Evolutionary conservation across 192 early-diverging fungal species (phyloP).

Genomic region (Spizellomyces punctatus): DNA sequence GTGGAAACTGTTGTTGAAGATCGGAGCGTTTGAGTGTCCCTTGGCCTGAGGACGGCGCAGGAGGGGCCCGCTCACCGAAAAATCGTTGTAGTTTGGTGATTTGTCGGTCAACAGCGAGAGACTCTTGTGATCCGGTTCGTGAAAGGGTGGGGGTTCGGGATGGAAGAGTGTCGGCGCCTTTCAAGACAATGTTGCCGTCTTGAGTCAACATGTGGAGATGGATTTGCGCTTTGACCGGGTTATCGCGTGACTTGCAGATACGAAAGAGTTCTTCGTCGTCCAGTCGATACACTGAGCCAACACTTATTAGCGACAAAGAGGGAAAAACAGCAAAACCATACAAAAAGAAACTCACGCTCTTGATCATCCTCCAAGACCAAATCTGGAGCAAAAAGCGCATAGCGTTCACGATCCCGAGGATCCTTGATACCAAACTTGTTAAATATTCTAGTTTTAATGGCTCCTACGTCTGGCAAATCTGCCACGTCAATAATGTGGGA

Average conservation of each 20-base stretch:
- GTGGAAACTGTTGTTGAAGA: not conserved
- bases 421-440: slow-evolving; percentile 79
- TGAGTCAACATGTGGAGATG: slow-evolving; percentile 6
- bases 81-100: slow-evolving; percentile 17
- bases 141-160: slow-evolving; percentile 1
- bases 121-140: slow-evolving; percentile 14
- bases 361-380: slow-evolving; percentile 4
- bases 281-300: slow-evolving; percentile 14
- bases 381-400: slow-evolving; percentile 37
- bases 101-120: not conserved
- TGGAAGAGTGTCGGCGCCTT: slow-evolving; percentile 4
- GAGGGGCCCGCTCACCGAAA: slow-evolving; percentile 17
- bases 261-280: slow-evolving; percentile 76
- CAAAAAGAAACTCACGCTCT: slow-evolving; percentile 12
- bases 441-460: slow-evolving; percentile 72
- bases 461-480: slow-evolving; percentile 64
- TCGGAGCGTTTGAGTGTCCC: not conserved
- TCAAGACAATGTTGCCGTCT: not conserved
- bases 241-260: slow-evolving; percentile 59
- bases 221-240: not conserved
- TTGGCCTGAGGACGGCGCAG: slow-evolving; percentile 4
- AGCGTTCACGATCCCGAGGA: slow-evolving; percentile 24
- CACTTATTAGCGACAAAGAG: no score
- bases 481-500: slow-evolving; percentile 78
- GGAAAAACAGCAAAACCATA: no score